Evolutionary conservation across 208 protist genomes (phyloP).

Genomic region (Acanthamoeba triangularis): DNA sequence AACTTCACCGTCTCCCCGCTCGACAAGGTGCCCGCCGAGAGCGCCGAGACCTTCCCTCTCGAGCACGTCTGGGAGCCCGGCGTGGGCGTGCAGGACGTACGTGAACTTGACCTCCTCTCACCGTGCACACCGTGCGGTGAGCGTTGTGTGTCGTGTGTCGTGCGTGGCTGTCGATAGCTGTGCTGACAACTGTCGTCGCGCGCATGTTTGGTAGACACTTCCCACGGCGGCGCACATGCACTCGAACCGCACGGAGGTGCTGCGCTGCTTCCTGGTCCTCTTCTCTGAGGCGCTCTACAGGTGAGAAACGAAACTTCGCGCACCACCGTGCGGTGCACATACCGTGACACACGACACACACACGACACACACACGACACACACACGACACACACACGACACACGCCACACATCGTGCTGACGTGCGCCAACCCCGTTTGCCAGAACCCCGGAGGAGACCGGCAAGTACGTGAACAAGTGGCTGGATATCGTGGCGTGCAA

Average conservation of each 20-base stretch:
- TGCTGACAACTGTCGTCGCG: no score
- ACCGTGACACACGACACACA: no score
- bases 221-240: background rate
- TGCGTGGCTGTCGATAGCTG: no score
- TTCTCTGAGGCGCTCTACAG: conserved; percentile 31
- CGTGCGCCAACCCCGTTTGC: background rate
- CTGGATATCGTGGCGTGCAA: conserved; percentile 17
- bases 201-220: background rate
- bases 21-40: background rate
- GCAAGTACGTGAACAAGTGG: conserved; percentile 46
- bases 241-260: background rate
- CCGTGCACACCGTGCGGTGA: no score
- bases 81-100: background rate
- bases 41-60: background rate
- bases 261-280: background rate
- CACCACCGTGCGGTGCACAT: no score
- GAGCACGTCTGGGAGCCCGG: background rate
- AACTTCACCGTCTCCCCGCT: conserved; percentile 50
- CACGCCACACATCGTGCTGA: no score
- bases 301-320: no score
- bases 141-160: no score
- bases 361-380: no score
- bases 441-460: background rate
- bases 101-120: background rate
- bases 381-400: no score